These are phyloP conservation scores for Exidia glandulosa DNA, from an alignment of 768 basidiomycete genomes.

Conservation along the genomic window DNA sequence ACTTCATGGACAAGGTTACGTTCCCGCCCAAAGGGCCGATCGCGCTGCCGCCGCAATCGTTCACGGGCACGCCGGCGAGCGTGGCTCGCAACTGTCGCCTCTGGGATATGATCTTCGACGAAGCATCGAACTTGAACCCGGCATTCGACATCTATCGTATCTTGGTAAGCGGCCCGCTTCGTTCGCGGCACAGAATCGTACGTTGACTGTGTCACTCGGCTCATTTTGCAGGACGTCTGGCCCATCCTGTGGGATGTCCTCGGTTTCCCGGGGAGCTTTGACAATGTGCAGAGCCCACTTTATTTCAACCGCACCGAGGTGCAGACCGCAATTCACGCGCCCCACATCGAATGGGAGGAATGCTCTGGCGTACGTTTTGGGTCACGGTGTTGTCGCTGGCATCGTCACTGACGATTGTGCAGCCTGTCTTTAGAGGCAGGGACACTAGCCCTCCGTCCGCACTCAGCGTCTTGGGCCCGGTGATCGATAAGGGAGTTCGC, in stretches of 20 bases:
- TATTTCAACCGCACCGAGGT: slow-evolving; percentile 65
- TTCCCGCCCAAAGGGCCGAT: slow-evolving; percentile 59
- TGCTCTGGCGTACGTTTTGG: slow-evolving; percentile 58
- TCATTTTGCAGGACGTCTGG: slow-evolving; percentile 4
- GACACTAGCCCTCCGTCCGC: slow-evolving; percentile 53
- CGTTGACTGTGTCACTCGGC: background rate
- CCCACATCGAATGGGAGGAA: slow-evolving; percentile 50
- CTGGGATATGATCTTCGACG: slow-evolving; percentile 55
- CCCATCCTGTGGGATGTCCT: slow-evolving; percentile 72
- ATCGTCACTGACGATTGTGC: background rate
- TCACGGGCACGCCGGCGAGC: slow-evolving; percentile 36
- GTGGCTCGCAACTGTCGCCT: slow-evolving; percentile 47
- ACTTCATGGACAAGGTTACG: slow-evolving; percentile 44
- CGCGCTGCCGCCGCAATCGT: slow-evolving; percentile 33
- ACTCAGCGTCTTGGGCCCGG: slow-evolving; percentile 55
- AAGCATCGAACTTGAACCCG: slow-evolving; percentile 46
- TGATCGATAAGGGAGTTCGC: slow-evolving; percentile 64
- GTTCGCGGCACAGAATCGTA: background rate
- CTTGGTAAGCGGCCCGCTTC: slow-evolving; percentile 38
- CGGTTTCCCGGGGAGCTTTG: slow-evolving; percentile 50
- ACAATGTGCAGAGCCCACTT: slow-evolving; percentile 25
- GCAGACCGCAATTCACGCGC: slow-evolving; percentile 62
- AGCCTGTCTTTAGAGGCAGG: slow-evolving; percentile 9
- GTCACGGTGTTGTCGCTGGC: slow-evolving; percentile 25
- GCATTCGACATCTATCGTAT: slow-evolving; percentile 72